Base-by-base conservation (phyloP, 352 stramenopile genomes). In the Pythium coloratum region DNA sequence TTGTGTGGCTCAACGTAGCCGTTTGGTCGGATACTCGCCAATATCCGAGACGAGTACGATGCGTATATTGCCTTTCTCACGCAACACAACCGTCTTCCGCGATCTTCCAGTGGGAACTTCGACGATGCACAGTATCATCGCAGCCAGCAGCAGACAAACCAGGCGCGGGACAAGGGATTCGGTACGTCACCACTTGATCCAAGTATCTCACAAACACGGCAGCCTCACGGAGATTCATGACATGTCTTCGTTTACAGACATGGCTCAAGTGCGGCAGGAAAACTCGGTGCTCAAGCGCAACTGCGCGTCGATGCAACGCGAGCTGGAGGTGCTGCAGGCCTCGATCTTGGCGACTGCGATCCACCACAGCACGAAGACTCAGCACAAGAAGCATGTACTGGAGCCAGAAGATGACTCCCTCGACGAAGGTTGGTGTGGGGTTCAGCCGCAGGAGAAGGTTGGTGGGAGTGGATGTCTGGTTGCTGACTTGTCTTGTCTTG, bases 1-100 rank as follows among this genome's bases (percentile, higher is more conserved):
- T 5, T 58, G 18, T 9, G 4, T 13, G 16, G 8, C 4, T 7
- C 20, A 26, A 32, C 20, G 24, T 32, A 92, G 82, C 72, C 70
- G 34, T 91, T 86, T 26, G 77, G 82, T 13, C 71, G 76, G 1
- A 62, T 91, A 34, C 60, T 92, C 24, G 65, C 71, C 5, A 78
- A 69, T 34, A 88, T 92, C 53, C 80, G 84, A 13, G 82, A 89
- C 62, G 81, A 91, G 62, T 82, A 89, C 64, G 77, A 72, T 56
- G 73, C 60, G 2, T 89, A 86, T 54, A 55, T 91, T n/a, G 62
- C 82, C 9, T 70, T 68, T 51, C 60, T 65, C 12, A 62, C 67
- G 28, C 50, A 70, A 46, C 61, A 75, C 65, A 55, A 24, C 20
- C 46, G 46, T 30, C 42, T 26, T 2, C 2, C 42, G 5, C 13